phyloP scores from a whole-genome alignment of 805 yeast species.

The Kazachstania bromeliacearum region DNA sequence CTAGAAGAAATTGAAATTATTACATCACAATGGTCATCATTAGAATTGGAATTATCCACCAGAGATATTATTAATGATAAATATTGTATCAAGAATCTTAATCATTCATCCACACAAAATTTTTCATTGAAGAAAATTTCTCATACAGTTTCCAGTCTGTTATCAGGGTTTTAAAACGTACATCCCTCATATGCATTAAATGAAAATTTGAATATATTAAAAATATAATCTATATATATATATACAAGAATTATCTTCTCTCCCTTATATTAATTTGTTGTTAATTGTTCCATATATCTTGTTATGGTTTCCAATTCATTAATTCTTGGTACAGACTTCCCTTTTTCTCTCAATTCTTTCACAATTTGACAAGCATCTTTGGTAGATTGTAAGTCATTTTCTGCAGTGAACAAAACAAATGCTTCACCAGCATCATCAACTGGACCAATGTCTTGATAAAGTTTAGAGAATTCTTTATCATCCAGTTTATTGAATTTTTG shows the following conservation, averaged over 20 bases:
- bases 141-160: background rate
- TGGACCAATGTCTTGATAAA: background rate
- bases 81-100: no score
- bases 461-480: conserved; percentile 24
- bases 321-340: conserved; percentile 24
- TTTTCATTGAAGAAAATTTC: conserved; percentile 1
- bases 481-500: conserved; percentile 44
- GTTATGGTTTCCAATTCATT: conserved; percentile 31
- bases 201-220: no score
- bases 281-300: conserved; percentile 24
- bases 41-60: conserved; percentile 35
- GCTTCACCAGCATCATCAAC: conserved; percentile 35
- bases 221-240: no score
- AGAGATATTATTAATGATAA: conserved; percentile 22
- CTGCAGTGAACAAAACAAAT: conserved; percentile 39
- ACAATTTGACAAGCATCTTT: conserved; percentile 35
- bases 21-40: conserved; percentile 52
- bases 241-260: background rate
- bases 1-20: conserved; percentile 46
- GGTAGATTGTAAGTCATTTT: conserved; percentile 33
- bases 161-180: background rate
- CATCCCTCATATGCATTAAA: no score
- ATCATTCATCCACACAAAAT: no score
- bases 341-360: conserved; percentile 37
- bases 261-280: no score